Evolutionary conservation across 2,329 filamentous ascomycete genomes (phyloP), one percentile per base, ranked within the genome.

Genomic region (Didymella pomorum): DNA sequence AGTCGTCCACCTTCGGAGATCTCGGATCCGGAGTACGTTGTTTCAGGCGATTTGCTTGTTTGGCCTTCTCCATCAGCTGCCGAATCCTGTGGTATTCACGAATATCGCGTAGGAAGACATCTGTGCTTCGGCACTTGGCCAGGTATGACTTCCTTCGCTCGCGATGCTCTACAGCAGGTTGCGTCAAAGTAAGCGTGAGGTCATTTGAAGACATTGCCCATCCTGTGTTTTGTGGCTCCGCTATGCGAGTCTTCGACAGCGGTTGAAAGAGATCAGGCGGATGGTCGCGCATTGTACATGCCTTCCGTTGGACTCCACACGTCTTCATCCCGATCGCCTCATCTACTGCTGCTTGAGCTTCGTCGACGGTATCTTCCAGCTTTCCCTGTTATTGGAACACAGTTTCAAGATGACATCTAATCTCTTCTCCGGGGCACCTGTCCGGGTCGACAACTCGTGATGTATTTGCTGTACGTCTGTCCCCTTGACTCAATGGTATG

Each of bases 61-160:
- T 21, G 37, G 18, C 12, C 21, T 20, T 7, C 41, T 20, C 21
- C 21, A 20, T 20, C 16, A 43, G 41, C 41, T 43, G 21, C 21
- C 41, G 41, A 6, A 20, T 26, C 16, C 21, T 57, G n/a, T 16
- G 18, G 21, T 18, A 43, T n/a, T 42, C 42, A 2, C 28, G 42
- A 4, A 57, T n/a, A 14, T 31, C 33, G 11, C 43, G 42, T 21
- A 52, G 14, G n/a, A 57, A 48, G 0, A 18, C 35, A 18, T 57
- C 54, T 14, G 54, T 28, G 16, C 48, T 47, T 3, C n/a, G 20
- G 33, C 43, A 52, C 18, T 42, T 48, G 11, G 23, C 21, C 8
- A 53, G 42, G 28, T 29, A 46, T 2, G 51, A 53, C 4, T 18
- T 25, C n/a, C 14, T 39, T 4, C 33, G 16, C 41, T n/a, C 18